These are phyloP conservation scores for Populus pruinosa DNA, from an alignment of 345 rosid species.

Conservation along the genomic window DNA sequence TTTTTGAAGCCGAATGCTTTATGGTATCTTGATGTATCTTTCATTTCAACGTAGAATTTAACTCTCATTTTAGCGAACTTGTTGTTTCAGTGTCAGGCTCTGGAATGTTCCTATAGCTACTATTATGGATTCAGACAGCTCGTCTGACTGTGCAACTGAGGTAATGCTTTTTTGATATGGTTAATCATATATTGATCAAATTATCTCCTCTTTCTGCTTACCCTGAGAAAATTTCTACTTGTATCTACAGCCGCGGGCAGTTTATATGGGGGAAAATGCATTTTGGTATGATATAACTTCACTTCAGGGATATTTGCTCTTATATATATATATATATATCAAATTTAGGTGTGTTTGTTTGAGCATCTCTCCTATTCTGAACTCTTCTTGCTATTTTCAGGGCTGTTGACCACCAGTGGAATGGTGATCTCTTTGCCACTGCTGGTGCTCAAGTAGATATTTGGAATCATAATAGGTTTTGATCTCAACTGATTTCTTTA, in stretches of 20 bases:
- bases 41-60: neutral
- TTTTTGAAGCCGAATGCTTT: neutral
- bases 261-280: constrained; percentile 74
- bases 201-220: neutral
- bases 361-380: neutral
- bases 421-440: constrained; percentile 85
- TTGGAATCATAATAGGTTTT: constrained; percentile 94
- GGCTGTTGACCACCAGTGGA: constrained; percentile 96
- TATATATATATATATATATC: neutral
- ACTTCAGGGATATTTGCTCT: neutral
- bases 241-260: constrained; percentile 58
- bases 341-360: neutral
- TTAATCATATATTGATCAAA: neutral
- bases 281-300: constrained; percentile 50
- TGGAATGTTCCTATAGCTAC: constrained; percentile 86
- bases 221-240: constrained; percentile 22
- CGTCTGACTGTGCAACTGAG: constrained; percentile 45
- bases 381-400: constrained; percentile 31
- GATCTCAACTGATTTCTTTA: constrained; percentile 1
- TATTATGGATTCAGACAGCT: constrained; percentile 42
- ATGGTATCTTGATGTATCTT: neutral
- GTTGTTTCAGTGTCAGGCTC: constrained; percentile 69
- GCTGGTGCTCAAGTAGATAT: constrained; percentile 91
- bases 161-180: constrained; percentile 31
- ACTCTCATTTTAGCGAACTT: neutral